These are phyloP conservation scores for Hypoxylon sp. DNA, from an alignment of 2,329 filamentous ascomycete genomes.

Conservation along the genomic window DNA sequence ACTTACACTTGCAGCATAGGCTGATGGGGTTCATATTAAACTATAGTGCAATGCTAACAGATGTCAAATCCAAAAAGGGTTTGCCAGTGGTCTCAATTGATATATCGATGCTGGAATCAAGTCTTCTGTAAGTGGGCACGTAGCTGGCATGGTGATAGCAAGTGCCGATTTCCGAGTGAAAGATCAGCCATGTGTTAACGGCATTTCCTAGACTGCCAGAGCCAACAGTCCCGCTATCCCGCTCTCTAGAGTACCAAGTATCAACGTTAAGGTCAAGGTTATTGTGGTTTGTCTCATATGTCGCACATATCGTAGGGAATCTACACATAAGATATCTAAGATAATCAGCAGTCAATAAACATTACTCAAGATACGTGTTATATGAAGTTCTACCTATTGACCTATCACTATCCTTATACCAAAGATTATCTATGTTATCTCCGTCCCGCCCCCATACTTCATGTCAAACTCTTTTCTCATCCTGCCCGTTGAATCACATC, in stretches of 20 bases:
- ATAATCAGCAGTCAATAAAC: conserved; percentile 1
- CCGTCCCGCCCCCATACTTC: neutral
- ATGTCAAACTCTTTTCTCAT: conserved; percentile 6
- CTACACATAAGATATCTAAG: neutral
- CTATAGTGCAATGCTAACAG: conserved; percentile 18
- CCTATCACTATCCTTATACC: too few relatives aligned
- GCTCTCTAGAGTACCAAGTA: conserved; percentile 28
- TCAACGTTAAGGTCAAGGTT: conserved; percentile 18
- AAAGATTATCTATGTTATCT: neutral
- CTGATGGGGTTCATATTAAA: conserved; percentile 27
- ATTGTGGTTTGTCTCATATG: conserved; percentile 25
- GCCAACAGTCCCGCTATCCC: conserved; percentile 37
- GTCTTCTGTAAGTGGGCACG: conserved; percentile 16
- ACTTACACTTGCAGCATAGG: conserved; percentile 28
- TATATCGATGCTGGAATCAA: conserved; percentile 26
- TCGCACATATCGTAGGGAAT: neutral
- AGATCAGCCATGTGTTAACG: conserved; percentile 45
- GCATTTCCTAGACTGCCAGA: conserved; percentile 41
- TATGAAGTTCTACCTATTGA: too few relatives aligned
- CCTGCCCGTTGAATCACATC: conserved; percentile 9
- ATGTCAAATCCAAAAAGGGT: conserved; percentile 10
- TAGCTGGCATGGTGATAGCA: conserved; percentile 26
- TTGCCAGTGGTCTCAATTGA: conserved; percentile 20
- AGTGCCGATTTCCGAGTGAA: conserved; percentile 40
- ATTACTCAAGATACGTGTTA: neutral